Evolutionary conservation across 106 monocot genomes (phyloP).

Genomic region (Dendrobium huoshanense): DNA sequence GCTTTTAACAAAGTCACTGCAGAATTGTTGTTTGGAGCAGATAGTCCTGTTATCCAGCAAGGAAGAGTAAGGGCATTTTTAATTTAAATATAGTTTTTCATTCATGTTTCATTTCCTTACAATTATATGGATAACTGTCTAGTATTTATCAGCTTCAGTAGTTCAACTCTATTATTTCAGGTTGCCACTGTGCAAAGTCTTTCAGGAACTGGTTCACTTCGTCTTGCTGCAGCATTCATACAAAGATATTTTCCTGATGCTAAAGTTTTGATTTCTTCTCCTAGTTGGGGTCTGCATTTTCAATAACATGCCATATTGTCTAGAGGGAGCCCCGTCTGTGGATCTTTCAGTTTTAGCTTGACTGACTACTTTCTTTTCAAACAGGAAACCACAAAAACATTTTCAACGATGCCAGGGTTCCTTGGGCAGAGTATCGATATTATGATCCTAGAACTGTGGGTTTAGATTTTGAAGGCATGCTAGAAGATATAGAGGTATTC

Average conservation of each 20-base stretch:
- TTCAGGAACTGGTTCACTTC: constrained; percentile 98
- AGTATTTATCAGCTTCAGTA: background rate
- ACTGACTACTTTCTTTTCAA: constrained; percentile 9
- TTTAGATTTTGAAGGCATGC: constrained; percentile 98
- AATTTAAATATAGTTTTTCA: background rate
- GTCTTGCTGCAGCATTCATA: constrained; percentile 98
- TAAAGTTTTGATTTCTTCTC: constrained; percentile 93
- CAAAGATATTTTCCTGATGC: constrained; percentile 95
- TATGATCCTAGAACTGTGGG: constrained; percentile 95
- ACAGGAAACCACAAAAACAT: constrained; percentile 99
- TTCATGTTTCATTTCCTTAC: background rate
- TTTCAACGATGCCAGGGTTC: constrained; percentile 97
- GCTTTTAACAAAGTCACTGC: constrained; percentile 95
- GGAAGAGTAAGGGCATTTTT: constrained; percentile 40
- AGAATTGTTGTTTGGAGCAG: constrained; percentile 81
- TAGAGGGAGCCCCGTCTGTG: background rate
- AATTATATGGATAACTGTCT: background rate
- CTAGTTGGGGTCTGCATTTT: constrained; percentile 76
- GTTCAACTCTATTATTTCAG: constrained; percentile 23
- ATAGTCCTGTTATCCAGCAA: constrained; percentile 62
- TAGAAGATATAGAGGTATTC: constrained; percentile 84
- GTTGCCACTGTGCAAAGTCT: constrained; percentile 93
- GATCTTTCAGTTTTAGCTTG: background rate
- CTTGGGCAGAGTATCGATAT: constrained; percentile 94
- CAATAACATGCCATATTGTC: background rate